Percentiles rank a stretch among this genome's conserved stretches.
Evolutionary conservation across 75 land plant genomes (phyloP).

Genomic region (Cupressus sempervirens): DNA sequence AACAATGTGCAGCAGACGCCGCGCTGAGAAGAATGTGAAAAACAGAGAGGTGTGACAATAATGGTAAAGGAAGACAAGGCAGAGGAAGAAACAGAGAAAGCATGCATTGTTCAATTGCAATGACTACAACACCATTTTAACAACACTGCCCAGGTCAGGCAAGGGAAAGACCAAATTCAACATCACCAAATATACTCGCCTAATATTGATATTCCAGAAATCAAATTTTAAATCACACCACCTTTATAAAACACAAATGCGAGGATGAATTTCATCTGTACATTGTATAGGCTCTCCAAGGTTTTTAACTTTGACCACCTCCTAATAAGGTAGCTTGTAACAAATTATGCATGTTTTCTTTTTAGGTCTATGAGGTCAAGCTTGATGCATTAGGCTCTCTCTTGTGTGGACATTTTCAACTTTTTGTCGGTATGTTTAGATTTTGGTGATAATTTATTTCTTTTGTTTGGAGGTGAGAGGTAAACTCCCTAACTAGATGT

Average conservation of each 20-base stretch:
- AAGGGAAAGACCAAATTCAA: not conserved
- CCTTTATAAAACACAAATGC: not conserved
- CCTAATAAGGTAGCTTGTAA: not conserved
- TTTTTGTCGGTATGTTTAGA: not conserved
- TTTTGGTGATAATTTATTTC: not conserved
- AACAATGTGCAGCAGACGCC: not conserved
- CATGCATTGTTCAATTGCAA: conserved; percentile 1
- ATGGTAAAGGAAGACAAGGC: not conserved
- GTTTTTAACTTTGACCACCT: not conserved
- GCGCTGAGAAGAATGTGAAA: not conserved
- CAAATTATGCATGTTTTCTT: not conserved
- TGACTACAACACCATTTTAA: not conserved
- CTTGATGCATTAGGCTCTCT: not conserved
- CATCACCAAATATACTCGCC: not conserved
- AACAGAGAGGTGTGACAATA: not conserved
- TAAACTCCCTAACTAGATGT: not conserved
- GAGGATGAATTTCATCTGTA: not conserved
- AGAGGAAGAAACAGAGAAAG: not conserved
- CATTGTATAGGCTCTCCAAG: not conserved
- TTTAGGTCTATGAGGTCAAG: not conserved
- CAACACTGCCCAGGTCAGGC: not conserved
- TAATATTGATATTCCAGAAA: not conserved
- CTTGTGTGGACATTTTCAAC: not conserved
- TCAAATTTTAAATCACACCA: not conserved
- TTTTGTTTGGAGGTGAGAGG: not conserved